Evolutionary conservation across 1,284 basidiomycete species (phyloP).

Genomic region (Sanghuangporus weigelae): DNA sequence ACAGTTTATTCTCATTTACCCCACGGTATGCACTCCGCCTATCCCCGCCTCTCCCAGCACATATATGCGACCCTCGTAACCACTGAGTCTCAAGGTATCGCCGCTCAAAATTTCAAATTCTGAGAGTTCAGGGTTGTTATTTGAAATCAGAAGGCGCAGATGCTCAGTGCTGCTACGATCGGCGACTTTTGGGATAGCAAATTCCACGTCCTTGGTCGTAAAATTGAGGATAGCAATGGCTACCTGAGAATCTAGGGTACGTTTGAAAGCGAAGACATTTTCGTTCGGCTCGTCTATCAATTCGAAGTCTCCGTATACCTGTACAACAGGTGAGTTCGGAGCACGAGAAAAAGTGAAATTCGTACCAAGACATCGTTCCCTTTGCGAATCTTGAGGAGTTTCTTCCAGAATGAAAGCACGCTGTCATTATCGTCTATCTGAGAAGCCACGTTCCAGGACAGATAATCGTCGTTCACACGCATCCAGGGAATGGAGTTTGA

Average conservation of each 20-base stretch:
- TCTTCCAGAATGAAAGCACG: conserved; percentile 57
- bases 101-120: conserved; percentile 8
- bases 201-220: conserved; percentile 28
- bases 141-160: conserved; percentile 17
- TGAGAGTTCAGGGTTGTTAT: conserved; percentile 16
- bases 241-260: conserved; percentile 32
- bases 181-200: conserved; percentile 15
- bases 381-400: conserved; percentile 48
- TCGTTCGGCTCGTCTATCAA: conserved; percentile 41
- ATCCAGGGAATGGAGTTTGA: conserved; percentile 62
- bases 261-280: conserved; percentile 53
- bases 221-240: conserved; percentile 53
- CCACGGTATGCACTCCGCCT: not conserved
- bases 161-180: conserved; percentile 27
- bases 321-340: not conserved
- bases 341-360: not conserved
- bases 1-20: not conserved
- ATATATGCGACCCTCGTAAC: conserved; percentile 35
- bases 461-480: conserved; percentile 68
- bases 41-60: not conserved
- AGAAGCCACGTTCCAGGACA: conserved; percentile 52
- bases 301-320: conserved; percentile 57
- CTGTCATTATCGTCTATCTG: conserved; percentile 45
- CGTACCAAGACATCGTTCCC: conserved; percentile 48
- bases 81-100: conserved; percentile 22